phyloP scores from a whole-genome alignment of 345 rosid species.

The Sisymbrium altissimum region DNA sequence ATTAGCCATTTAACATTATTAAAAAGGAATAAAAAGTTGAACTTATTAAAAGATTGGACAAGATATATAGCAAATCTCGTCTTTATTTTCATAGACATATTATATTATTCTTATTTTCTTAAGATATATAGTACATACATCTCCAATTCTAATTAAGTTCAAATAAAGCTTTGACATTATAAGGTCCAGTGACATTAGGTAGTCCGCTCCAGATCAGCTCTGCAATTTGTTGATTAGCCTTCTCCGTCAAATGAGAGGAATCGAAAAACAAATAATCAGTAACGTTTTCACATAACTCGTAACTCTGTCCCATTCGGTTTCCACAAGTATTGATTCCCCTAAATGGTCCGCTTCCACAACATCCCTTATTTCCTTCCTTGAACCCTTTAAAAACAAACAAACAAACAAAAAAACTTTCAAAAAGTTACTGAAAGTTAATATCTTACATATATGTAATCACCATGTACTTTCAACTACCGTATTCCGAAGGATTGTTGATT shows the following conservation, averaged over 20 bases:
- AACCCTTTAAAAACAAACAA: slow-evolving; percentile 30
- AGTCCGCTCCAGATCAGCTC: slow-evolving; percentile 44
- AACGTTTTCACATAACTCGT: slow-evolving; percentile 23
- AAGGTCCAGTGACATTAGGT: slow-evolving; percentile 32
- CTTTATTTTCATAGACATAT: neutral
- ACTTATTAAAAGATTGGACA: too few relatives aligned
- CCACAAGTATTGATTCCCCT: slow-evolving; percentile 31
- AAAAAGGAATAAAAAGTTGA: too few relatives aligned
- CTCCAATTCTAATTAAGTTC: neutral
- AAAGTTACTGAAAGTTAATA: neutral
- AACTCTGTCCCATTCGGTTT: slow-evolving; percentile 28
- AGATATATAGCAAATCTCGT: neutral
- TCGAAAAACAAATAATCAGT: slow-evolving; percentile 43
- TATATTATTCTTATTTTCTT: too few relatives aligned
- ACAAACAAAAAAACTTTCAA: neutral
- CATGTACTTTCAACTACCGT: slow-evolving; percentile 31
- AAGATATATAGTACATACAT: too few relatives aligned
- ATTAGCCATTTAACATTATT: too few relatives aligned
- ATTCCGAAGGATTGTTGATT: slow-evolving; percentile 40
- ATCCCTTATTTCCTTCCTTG: slow-evolving; percentile 30
- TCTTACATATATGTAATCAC: neutral
- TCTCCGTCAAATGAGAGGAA: slow-evolving; percentile 35
- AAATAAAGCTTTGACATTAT: slow-evolving; percentile 39
- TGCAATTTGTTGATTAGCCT: slow-evolving; percentile 34
- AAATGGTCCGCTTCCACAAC: slow-evolving; percentile 42